phyloP scores from a whole-genome alignment of 768 basidiomycete genomes.

The Floccularia luteovirens region DNA sequence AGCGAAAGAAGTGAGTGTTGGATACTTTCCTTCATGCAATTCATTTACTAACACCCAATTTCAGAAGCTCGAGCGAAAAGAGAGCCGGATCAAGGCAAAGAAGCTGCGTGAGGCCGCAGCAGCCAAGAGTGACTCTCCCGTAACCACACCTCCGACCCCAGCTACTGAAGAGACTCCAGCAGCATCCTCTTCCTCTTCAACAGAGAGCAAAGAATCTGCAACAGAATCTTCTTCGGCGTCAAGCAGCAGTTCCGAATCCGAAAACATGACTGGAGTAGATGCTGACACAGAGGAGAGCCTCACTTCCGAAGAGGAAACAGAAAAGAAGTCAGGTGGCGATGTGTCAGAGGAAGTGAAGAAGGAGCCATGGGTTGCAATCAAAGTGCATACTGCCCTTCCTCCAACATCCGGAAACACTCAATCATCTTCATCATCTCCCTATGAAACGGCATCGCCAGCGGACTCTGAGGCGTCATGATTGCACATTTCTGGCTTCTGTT shows the following conservation, averaged over 20 bases:
- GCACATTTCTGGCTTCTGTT: not conserved
- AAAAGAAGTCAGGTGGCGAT: conserved; percentile 30
- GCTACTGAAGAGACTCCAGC: conserved; percentile 26
- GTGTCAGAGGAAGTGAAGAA: conserved; percentile 27
- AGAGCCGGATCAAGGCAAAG: conserved; percentile 48
- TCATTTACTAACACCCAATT: conserved; percentile 7
- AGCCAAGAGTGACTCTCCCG: conserved; percentile 31
- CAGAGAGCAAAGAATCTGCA: conserved; percentile 11
- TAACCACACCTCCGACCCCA: conserved; percentile 18
- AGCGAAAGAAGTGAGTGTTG: conserved; percentile 41
- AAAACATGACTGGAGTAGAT: conserved; percentile 53
- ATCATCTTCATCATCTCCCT: conserved; percentile 13
- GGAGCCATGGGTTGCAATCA: conserved; percentile 78
- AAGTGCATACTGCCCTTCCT: conserved; percentile 29
- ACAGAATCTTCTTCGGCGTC: conserved; percentile 24
- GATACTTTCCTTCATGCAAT: not conserved
- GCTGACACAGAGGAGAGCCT: conserved; percentile 73
- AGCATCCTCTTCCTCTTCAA: conserved; percentile 12
- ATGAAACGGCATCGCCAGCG: conserved; percentile 8
- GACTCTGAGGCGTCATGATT: conserved; percentile 4
- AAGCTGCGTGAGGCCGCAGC: conserved; percentile 18
- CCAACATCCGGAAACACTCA: conserved; percentile 12
- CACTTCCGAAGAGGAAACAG: conserved; percentile 65
- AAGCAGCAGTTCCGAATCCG: conserved; percentile 46
- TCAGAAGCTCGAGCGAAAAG: conserved; percentile 50